Base-by-base conservation (phyloP, 2,329 filamentous ascomycete species). In the Verticillium isaacii region DNA sequence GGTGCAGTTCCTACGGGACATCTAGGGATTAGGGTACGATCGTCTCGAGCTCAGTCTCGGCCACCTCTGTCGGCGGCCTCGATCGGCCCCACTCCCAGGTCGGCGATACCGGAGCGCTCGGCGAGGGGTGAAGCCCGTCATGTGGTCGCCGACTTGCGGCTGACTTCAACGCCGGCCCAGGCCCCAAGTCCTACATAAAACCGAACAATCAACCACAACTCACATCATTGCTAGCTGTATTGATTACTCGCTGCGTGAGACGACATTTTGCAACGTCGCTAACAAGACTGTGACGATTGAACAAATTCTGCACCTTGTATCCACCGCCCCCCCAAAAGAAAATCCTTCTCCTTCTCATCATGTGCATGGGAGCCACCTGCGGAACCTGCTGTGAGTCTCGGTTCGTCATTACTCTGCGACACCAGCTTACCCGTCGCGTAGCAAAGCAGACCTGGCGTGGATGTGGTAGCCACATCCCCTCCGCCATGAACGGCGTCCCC, bases 391-490 rank as follows among this genome's bases (percentile, higher is more conserved):
- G 78, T 80, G 67, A 68, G 77, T 68, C 56, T 56, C 2, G 25
- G 15, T 17, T 17, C 15, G 17, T 17, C 9, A 3, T n/a, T 17
- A 5, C 6, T 29, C 15, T 19, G 15, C n/a, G 14, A 25, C 19
- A 32, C 36, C 29, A 17, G 5, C 41, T 32, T 19, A 29, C 17
- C 15, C 11, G 2, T 12, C 32, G 17, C n/a, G 66, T 62, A 82
- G 80, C 77, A 32, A 82, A 80, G 69, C 75, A 77, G 66, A 70
- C 79, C 32, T 82, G 80, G 80, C 77, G 79, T 63, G 80, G 80
- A 64, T 83, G 80, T 71, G 80, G 80, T 58, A 73, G 65, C 61
- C 80, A 83, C 67, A 76, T 82, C 62, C 73, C 77, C 9, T 69
- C 73, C 15, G 80, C 79, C n/a, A 74, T 83, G 55, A 66, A 71